Evolutionary conservation across 2,329 filamentous ascomycete species (phyloP), one percentile per base, ranked within the genome.

Genomic region (Cordyceps javanica): DNA sequence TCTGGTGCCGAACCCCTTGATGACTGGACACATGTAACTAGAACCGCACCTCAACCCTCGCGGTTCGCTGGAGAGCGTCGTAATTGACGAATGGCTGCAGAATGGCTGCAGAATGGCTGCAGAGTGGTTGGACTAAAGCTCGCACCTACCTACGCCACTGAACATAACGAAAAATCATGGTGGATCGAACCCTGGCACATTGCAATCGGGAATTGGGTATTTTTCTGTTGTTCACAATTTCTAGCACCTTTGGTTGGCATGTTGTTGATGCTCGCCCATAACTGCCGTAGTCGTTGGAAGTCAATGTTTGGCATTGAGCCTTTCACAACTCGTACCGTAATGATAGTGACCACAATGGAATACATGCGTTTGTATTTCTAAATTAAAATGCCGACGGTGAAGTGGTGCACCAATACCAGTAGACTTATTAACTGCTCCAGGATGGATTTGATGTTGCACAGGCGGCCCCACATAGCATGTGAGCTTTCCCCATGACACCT

Each of bases 381-480:
- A n/a, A n/a, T n/a, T n/a, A n/a, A n/a, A n/a, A n/a, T n/a, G n/a
- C n/a, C n/a, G n/a, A n/a, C n/a, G n/a, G n/a, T n/a, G n/a, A n/a
- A n/a, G n/a, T n/a, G n/a, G n/a, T n/a, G n/a, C n/a, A n/a, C n/a
- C n/a, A n/a, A n/a, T n/a, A n/a, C n/a, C n/a, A n/a, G 30, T 32
- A 25, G 25, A 13, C 7, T 10, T 25, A 3, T 42, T 4, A 10
- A 13, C 9, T 25, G 21, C 14, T 42, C 7, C 39, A 11, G 6
- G 2, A 13, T 9, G 10, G 3, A 14, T 6, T 9, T 11, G 19
- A 42, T 54, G 32, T 26, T 26, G 28, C 32, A 32, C 28, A 32
- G 16, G 16, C 28, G 23, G 48, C 55, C 48, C 55, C 55, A 58
- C 48, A 52, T 58, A 19, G 48, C 46, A 38, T 36, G 28, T 58